phyloP scores from a whole-genome alignment of 2,329 filamentous ascomycete genomes.

The Juglanconis sp. region DNA sequence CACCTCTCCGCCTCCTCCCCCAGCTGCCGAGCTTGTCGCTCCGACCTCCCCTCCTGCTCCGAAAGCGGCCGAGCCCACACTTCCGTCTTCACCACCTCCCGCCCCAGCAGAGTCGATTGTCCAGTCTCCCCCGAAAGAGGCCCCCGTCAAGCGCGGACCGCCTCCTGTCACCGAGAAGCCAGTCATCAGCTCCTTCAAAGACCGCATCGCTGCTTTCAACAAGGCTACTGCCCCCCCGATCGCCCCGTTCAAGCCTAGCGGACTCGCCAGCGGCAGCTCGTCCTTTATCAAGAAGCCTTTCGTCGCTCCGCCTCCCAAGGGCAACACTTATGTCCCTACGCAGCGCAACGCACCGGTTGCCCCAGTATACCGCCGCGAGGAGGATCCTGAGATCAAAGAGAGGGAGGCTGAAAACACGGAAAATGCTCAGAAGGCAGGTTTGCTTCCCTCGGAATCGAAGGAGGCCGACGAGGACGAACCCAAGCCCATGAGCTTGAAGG shows the following conservation, averaged over 20 bases:
- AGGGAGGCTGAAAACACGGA: conserved; percentile 64
- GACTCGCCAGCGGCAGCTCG: conserved; percentile 52
- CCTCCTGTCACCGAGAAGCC: conserved; percentile 75
- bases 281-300: conserved; percentile 95
- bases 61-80: conserved; percentile 35
- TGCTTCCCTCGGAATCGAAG: conserved; percentile 43
- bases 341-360: conserved; percentile 66
- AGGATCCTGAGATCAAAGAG: conserved; percentile 72
- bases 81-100: conserved; percentile 33
- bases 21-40: conserved; percentile 27
- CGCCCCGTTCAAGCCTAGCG: conserved; percentile 82
- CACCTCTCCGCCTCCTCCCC: conserved; percentile 27
- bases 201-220: conserved; percentile 97
- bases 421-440: conserved; percentile 65
- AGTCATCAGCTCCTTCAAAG: conserved; percentile 74
- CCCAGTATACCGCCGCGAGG: conserved; percentile 81
- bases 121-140: conserved; percentile 32
- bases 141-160: conserved; percentile 47
- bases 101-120: conserved; percentile 3
- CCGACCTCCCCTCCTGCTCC: conserved; percentile 32
- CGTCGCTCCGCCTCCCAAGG: conserved; percentile 89
- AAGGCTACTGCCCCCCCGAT: conserved; percentile 80
- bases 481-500: conserved; percentile 90
- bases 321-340: conserved; percentile 83
- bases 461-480: conserved; percentile 73